Percentiles rank a stretch among this genome's conserved stretches.
phyloP scores from a whole-genome alignment of 495 filamentous ascomycete species.

The Penicillium goetzii region DNA sequence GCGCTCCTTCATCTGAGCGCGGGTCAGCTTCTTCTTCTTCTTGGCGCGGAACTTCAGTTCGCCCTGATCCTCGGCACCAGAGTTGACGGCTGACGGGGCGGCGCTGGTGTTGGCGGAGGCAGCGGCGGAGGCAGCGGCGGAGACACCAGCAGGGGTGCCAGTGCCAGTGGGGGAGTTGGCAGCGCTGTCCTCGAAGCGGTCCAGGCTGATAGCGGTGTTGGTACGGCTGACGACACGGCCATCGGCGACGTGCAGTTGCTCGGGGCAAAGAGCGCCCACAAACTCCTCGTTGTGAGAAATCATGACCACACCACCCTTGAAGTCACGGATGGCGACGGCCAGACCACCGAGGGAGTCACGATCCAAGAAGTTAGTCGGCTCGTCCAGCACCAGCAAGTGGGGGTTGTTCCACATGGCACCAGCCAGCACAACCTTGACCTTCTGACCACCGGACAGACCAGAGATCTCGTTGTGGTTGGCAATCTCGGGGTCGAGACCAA shows the following conservation, averaged over 20 bases:
- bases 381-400: conserved; percentile 94
- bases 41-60: conserved; percentile 91
- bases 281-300: conserved; percentile 99
- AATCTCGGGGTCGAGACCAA: conserved; percentile 95
- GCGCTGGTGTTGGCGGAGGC: conserved; percentile 61
- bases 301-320: conserved; percentile 97
- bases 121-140: conserved; percentile 54
- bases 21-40: conserved; percentile 99
- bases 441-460: conserved; percentile 96
- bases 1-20: conserved; percentile 90
- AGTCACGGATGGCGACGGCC: conserved; percentile 95
- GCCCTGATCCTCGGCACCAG: conserved; percentile 76
- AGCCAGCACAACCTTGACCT: conserved; percentile 99
- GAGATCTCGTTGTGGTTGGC: conserved; percentile 99
- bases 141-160: conserved; percentile 56
- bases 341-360: conserved; percentile 95
- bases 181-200: conserved; percentile 84
- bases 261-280: conserved; percentile 88
- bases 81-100: conserved; percentile 76
- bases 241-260: conserved; percentile 92
- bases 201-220: conserved; percentile 67
- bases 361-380: conserved; percentile 99
- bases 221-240: conserved; percentile 85
- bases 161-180: conserved; percentile 60
- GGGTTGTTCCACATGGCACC: conserved; percentile 99